phyloP scores from a whole-genome alignment of 352 stramenopile genomes.

The Globisporangium splendens region DNA sequence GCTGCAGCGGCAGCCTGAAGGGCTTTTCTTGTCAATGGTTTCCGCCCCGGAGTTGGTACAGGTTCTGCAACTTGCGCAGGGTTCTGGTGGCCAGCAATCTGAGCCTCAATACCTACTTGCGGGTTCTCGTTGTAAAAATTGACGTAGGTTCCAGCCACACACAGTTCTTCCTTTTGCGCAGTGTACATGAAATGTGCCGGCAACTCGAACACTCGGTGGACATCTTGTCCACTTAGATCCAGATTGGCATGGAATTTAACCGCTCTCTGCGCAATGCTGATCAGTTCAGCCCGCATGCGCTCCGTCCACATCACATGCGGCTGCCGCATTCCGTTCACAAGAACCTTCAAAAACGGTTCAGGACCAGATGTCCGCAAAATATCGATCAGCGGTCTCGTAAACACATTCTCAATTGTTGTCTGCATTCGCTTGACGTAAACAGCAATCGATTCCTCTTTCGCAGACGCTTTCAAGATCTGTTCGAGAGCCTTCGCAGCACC shows the following conservation, averaged over 20 bases:
- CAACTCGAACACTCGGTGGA: conserved; percentile 76
- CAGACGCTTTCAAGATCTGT: conserved; percentile 61
- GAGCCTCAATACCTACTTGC: conserved; percentile 61
- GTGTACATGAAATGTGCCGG: conserved; percentile 73
- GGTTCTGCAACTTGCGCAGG: conserved; percentile 9
- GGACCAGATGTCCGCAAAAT: conserved; percentile 59
- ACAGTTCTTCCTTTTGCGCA: conserved; percentile 81
- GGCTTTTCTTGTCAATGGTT: conserved; percentile 17
- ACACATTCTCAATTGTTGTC: conserved; percentile 78
- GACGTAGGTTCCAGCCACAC: conserved; percentile 84
- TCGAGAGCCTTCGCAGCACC: conserved; percentile 70
- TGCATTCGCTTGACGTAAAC: conserved; percentile 82
- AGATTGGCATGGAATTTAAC: conserved; percentile 69
- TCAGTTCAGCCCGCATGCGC: conserved; percentile 75
- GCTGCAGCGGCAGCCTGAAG: conserved; percentile 18
- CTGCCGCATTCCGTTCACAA: conserved; percentile 69
- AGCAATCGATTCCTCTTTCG: conserved; percentile 69
- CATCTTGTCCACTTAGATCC: conserved; percentile 48
- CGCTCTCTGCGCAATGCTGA: conserved; percentile 56
- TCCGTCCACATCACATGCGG: conserved; percentile 88
- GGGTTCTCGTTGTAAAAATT: conserved; percentile 89
- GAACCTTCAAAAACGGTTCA: conserved; percentile 64
- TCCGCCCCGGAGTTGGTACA: conserved; percentile 5
- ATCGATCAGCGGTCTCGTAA: conserved; percentile 74
- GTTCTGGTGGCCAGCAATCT: conserved; percentile 73